phyloP scores from a whole-genome alignment of 192 early-diverging fungal species.

The Backusella morwellensis region DNA sequence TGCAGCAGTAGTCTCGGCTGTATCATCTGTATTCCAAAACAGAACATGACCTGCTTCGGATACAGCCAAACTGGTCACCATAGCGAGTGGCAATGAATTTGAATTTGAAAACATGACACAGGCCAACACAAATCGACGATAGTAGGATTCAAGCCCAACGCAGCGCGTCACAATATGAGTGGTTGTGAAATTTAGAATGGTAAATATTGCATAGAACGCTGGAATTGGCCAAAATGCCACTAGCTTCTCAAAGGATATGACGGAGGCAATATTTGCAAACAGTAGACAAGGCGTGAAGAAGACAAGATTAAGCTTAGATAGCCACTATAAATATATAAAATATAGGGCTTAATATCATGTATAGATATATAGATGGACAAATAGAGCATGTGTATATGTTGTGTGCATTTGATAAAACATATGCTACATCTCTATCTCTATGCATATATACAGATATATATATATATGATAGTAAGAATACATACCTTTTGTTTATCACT shows the following conservation, averaged over 20 bases:
- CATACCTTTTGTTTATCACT: conserved; percentile 36
- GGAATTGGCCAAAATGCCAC: conserved; percentile 74
- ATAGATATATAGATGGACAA: neutral
- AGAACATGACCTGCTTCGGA: conserved; percentile 47
- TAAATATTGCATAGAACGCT: conserved; percentile 42
- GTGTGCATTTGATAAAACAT: neutral
- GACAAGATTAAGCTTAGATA: conserved; percentile 62
- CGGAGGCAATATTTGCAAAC: conserved; percentile 72
- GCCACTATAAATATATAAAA: conserved; percentile 34
- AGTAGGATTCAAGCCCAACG: conserved; percentile 44
- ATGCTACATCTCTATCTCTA: neutral
- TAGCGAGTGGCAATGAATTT: conserved; percentile 69
- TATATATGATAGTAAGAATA: neutral
- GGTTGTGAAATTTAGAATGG: conserved; percentile 30
- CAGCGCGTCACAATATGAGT: conserved; percentile 41
- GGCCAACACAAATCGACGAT: conserved; percentile 63
- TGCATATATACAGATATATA: neutral
- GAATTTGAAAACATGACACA: conserved; percentile 72
- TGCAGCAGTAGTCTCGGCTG: conserved; percentile 41
- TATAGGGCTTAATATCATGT: neutral
- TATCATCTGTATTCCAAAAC: conserved; percentile 44
- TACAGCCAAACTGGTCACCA: conserved; percentile 58
- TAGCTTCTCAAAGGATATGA: conserved; percentile 63
- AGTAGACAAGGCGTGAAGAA: conserved; percentile 76
- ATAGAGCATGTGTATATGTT: neutral